Base-by-base conservation (phyloP, 2,329 filamentous ascomycete genomes). In the Colletotrichum agaves region DNA sequence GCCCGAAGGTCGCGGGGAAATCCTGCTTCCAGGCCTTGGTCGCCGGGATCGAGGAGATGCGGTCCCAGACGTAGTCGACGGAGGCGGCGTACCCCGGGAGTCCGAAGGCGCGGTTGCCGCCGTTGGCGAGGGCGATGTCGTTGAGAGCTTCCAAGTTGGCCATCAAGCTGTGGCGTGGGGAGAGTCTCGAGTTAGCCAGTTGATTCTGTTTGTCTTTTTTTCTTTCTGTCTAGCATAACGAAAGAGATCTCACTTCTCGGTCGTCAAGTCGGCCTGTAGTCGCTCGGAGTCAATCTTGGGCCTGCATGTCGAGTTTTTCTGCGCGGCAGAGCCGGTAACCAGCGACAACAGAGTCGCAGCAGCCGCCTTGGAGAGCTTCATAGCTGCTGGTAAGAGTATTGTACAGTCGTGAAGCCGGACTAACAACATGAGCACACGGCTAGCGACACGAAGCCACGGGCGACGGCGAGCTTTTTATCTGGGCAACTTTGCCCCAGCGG, bases 31-130 rank as follows among this genome's bases (percentile, higher is more conserved):
- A 86, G 23, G 75, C 75, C 23, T 74, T 75, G 7, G 76, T 75
- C 31, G 72, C 74, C 21, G 78, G 69, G 11, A 80, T 77, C n/a
- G 81, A 79, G 33, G 79, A 78, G 7, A 84, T 77, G 35, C 80
- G 78, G n/a, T 78, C 79, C 56, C 81, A 80, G 70, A 87, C 79
- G 71, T 83, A 85, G 56, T 85, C 80, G 31, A 84, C 81, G 0
- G 83, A 85, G 6, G 83, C 83, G 33, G 76, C 78, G 71, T 82
- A 85, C 5, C 84, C 84, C 1, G 83, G 81, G 3, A 83, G 78
- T 19, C 84, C 84, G 69, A 85, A 85, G n/a, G 84, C 84, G 58
- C 84, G 79, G 74, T 86, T 87, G 6, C 84, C 84, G 1, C 83
- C 83, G 70, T 86, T 84, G 41, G 77, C 79, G 53, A 78, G 78